Base-by-base conservation (phyloP, 2,329 filamentous ascomycete species). In the Hymenoscyphus scutula region DNA sequence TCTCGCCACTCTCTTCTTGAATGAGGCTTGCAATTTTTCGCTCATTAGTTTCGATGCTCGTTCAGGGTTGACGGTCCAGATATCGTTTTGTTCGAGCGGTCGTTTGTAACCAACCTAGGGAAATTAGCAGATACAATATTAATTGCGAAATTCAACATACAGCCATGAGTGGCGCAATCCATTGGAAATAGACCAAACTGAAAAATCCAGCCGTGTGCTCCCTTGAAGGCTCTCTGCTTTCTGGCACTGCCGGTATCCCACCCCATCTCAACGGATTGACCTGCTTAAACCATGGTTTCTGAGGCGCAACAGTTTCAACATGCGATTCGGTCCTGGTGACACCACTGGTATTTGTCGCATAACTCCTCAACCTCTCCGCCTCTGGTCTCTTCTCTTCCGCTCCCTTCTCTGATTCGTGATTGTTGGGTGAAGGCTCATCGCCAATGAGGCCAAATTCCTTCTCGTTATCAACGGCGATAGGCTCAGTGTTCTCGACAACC, bases 161-260 rank as follows among this genome's bases (percentile, higher is more conserved):
- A 66, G 77, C 82, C 93, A 98, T 98, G 61, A 98, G 74, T 1
- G 91, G 88, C 0, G 87, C 86, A 82, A 97, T 94, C 94, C 94
- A 98, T 74, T 92, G 86, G 73, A 97, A 98, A 3, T 89, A 89
- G 25, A 96, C 74, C 62, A 81, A 74, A 77, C 91, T 96, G 66
- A 95, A 83, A 71, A 92, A 88, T 1, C 83, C 79, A 5, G 93
- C 93, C 3, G 79, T 81, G 73, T 91, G 81, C 77, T 97, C 93
- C 65, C 83, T 84, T 5, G 86, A 92, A 0, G 80, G 74, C 6
- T 69, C 70, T 61, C 80, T 79, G 69, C 81, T 79, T 56, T 81
- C 76, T 41, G 87, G 86, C 0, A 88, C 77, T 0, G 82, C 78
- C 1, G 85, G 84, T 1, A 81, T 76, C 37, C 74, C 65, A 4